Evolutionary conservation across 2,329 filamentous ascomycete genomes (phyloP).

Genomic region (Penicillium sp.): DNA sequence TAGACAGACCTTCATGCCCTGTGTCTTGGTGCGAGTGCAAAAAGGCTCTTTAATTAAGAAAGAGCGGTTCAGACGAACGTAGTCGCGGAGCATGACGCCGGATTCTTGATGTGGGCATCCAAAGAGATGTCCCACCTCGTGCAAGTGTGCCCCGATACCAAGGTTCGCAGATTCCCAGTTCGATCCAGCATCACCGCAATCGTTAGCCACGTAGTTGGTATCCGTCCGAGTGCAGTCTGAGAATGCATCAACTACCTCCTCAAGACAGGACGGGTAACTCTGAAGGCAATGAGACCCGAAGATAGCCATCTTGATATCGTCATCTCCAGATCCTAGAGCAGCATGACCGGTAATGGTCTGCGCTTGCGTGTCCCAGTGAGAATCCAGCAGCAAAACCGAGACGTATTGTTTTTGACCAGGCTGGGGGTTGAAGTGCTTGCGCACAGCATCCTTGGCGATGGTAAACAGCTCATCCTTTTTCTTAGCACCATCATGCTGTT

Average conservation of each 20-base stretch:
- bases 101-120: conserved; percentile 88
- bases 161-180: conserved; percentile 96
- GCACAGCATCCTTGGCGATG: conserved; percentile 79
- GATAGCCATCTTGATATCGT: conserved; percentile 80
- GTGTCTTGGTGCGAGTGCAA: conserved; percentile 83
- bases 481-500: conserved; percentile 74
- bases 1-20: conserved; percentile 73
- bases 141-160: conserved; percentile 89
- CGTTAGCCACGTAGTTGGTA: conserved; percentile 78
- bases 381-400: conserved; percentile 82
- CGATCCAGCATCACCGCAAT: conserved; percentile 84
- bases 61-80: conserved; percentile 80
- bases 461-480: conserved; percentile 75
- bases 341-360: conserved; percentile 80
- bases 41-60: conserved; percentile 84
- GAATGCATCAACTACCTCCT: conserved; percentile 89
- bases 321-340: conserved; percentile 75
- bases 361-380: conserved; percentile 79
- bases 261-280: conserved; percentile 85
- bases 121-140: conserved; percentile 88
- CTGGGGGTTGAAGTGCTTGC: conserved; percentile 73
- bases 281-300: conserved; percentile 93
- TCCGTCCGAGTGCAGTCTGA: conserved; percentile 90
- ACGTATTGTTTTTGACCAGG: conserved; percentile 87
- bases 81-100: conserved; percentile 92